Evolutionary conservation across 257 asterid species (phyloP).

Genomic region (Rauvolfia tetraphylla): DNA sequence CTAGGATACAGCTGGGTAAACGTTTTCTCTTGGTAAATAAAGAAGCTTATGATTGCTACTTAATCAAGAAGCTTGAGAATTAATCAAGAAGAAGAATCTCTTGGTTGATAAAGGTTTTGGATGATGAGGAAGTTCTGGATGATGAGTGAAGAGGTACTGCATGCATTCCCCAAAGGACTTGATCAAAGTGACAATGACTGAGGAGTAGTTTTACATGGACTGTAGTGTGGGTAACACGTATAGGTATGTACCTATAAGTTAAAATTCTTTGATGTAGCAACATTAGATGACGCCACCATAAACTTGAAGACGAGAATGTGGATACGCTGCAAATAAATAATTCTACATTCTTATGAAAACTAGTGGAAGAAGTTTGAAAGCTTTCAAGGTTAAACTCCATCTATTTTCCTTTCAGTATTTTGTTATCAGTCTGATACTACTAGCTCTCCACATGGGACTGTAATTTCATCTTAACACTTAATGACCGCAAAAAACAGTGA

Average conservation of each 20-base stretch:
- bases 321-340: not conserved
- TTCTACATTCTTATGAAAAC: not conserved
- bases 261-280: no score
- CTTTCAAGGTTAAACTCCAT: not conserved
- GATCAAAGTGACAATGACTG: not conserved
- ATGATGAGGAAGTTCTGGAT: not conserved
- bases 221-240: not conserved
- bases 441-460: not conserved
- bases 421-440: not conserved
- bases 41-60: not conserved
- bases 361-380: not conserved
- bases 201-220: not conserved
- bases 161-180: not conserved
- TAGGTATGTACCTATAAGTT: not conserved
- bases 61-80: not conserved
- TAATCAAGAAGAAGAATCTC: not conserved
- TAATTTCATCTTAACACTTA: not conserved
- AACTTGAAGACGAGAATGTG: not conserved
- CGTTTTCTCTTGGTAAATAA: no score
- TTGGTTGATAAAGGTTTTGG: not conserved
- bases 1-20: no score
- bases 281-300: not conserved
- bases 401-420: not conserved
- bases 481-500: not conserved
- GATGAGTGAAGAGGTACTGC: not conserved